These are phyloP conservation scores for Euptelea pleiosperma DNA, from an alignment of 164 flowering plant species.

Conservation along the genomic window DNA sequence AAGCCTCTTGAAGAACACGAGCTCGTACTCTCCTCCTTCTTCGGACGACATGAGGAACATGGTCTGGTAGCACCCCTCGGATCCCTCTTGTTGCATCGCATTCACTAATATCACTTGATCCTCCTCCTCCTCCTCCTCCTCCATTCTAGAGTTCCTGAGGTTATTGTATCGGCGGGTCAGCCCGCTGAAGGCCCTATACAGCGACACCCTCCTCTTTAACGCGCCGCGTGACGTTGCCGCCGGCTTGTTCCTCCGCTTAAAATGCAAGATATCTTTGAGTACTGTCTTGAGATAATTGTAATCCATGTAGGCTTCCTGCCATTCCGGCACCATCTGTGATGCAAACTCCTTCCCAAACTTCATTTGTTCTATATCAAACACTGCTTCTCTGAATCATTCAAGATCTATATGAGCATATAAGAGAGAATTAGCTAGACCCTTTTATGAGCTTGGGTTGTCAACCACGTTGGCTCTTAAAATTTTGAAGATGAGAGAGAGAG, in stretches of 20 bases:
- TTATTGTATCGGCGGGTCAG: conserved; percentile 11
- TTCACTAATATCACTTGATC: conserved; percentile 21
- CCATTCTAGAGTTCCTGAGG: neutral
- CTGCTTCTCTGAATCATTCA: too few relatives aligned
- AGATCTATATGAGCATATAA: too few relatives aligned
- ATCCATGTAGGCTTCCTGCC: conserved; percentile 69
- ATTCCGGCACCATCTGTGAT: conserved; percentile 69
- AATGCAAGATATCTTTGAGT: conserved; percentile 17
- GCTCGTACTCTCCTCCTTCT: conserved; percentile 51
- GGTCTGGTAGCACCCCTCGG: conserved; percentile 32
- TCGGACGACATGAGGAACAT: conserved; percentile 47
- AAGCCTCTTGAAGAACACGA: conserved; percentile 46
- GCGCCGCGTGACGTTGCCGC: neutral
- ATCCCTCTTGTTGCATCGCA: conserved; percentile 3
- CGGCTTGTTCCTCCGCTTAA: conserved; percentile 2
- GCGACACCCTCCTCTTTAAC: conserved; percentile 17
- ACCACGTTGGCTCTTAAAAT: too few relatives aligned
- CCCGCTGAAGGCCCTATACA: conserved; percentile 29
- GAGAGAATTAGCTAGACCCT: too few relatives aligned
- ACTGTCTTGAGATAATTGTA: conserved; percentile 20
- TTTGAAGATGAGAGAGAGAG: too few relatives aligned
- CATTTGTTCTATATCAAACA: too few relatives aligned
- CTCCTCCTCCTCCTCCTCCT: neutral
- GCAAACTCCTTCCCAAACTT: conserved; percentile 66
- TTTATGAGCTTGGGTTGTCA: too few relatives aligned